phyloP scores from a whole-genome alignment of 2,329 filamentous ascomycete species.

The Ceratocystis cacaofunesta region DNA sequence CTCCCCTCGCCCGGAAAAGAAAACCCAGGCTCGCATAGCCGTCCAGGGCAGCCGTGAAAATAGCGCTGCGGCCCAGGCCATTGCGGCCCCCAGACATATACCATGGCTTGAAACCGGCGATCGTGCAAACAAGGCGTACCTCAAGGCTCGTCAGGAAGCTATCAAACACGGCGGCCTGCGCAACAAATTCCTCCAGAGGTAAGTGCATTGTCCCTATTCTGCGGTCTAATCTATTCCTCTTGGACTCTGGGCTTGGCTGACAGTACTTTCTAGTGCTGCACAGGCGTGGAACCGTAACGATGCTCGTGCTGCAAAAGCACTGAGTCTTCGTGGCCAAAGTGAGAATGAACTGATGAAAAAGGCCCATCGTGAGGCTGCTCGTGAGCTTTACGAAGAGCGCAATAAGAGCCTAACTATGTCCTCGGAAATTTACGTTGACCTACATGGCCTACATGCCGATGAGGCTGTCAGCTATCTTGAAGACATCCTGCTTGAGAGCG shows the following conservation, averaged over 20 bases:
- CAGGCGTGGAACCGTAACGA: slow-evolving; percentile 99
- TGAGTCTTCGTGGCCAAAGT: slow-evolving; percentile 84
- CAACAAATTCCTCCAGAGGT: slow-evolving; percentile 96
- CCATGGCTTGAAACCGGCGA: slow-evolving; percentile 94
- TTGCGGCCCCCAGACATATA: slow-evolving; percentile 77
- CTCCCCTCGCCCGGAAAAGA: slow-evolving; percentile 45
- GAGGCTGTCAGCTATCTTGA: slow-evolving; percentile 92
- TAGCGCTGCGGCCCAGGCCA: slow-evolving; percentile 66
- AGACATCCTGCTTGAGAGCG: slow-evolving; percentile 71
- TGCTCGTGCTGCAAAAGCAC: slow-evolving; percentile 83
- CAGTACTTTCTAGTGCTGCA: slow-evolving; percentile 50
- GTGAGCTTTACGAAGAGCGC: slow-evolving; percentile 82
- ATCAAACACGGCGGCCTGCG: slow-evolving; percentile 93
- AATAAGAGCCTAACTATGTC: slow-evolving; percentile 51
- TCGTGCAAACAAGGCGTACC: slow-evolving; percentile 78
- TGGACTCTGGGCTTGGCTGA: neutral
- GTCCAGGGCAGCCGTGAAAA: slow-evolving; percentile 58
- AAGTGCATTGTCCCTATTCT: slow-evolving; percentile 20
- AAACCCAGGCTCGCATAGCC: slow-evolving; percentile 39
- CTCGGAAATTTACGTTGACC: slow-evolving; percentile 78
- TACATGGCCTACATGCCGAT: slow-evolving; percentile 96
- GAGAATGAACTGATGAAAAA: slow-evolving; percentile 97
- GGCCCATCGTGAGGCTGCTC: slow-evolving; percentile 85
- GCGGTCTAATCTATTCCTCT: neutral
- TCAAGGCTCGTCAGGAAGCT: slow-evolving; percentile 87